A percentile compares a stretch with the other conserved stretches of the same genome.
phyloP scores from a whole-genome alignment of 805 yeast species.

The Pichia membranifaciens region DNA sequence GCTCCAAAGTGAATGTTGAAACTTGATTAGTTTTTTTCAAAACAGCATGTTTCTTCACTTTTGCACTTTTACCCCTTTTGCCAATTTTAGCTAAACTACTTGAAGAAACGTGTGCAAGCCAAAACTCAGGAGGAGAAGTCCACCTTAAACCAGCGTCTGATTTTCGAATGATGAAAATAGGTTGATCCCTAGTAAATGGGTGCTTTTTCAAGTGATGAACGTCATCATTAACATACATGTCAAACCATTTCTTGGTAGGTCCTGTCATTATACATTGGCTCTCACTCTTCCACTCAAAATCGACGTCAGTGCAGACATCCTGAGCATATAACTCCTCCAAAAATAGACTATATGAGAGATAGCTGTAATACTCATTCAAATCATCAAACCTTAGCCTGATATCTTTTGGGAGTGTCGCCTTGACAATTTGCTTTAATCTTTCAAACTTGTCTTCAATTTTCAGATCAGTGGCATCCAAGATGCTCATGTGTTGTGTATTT shows the following conservation, averaged over 20 bases:
- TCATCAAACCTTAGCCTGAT: slow-evolving; percentile 35
- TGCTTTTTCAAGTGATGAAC: slow-evolving; percentile 47
- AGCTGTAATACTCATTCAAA: slow-evolving; percentile 47
- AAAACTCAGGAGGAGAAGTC: slow-evolving; percentile 34
- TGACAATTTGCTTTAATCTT: slow-evolving; percentile 18
- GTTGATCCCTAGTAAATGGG: slow-evolving; percentile 56
- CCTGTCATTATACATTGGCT: slow-evolving; percentile 37
- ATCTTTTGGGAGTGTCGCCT: slow-evolving; percentile 18
- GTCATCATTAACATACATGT: slow-evolving; percentile 43
- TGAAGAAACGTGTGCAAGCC: slow-evolving; percentile 50
- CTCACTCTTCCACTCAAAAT: slow-evolving; percentile 26
- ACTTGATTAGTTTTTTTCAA: slow-evolving; percentile 8
- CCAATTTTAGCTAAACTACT: slow-evolving; percentile 29
- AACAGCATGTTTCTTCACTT: slow-evolving; percentile 11
- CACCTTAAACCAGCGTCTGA: slow-evolving; percentile 35
- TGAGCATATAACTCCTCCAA: slow-evolving; percentile 53
- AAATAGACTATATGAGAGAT: slow-evolving; percentile 55
- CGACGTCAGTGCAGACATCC: slow-evolving; percentile 41
- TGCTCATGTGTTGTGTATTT: too few relatives aligned
- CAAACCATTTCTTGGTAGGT: slow-evolving; percentile 43
- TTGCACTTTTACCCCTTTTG: slow-evolving; percentile 22
- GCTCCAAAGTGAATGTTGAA: slow-evolving; percentile 40
- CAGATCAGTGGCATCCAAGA: not conserved
- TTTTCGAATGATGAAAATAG: slow-evolving; percentile 44
- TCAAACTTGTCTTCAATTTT: slow-evolving; percentile 12